Evolutionary conservation across 2,329 filamentous ascomycete genomes (phyloP).

Genomic region (Ilyonectria destructans): DNA sequence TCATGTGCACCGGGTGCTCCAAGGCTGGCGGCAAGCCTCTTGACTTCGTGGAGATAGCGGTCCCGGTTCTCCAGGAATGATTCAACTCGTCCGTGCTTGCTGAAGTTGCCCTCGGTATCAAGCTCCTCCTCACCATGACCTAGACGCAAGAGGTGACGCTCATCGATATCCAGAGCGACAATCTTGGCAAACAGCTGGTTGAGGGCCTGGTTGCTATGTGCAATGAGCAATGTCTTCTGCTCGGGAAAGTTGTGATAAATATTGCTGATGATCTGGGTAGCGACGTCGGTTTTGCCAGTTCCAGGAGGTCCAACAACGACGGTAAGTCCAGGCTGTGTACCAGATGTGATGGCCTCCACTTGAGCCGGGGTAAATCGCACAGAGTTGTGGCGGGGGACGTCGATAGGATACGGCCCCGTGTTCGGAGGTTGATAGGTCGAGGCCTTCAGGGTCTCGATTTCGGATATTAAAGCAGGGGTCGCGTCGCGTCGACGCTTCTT

Average conservation of each 20-base stretch:
- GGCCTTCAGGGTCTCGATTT: constrained; percentile 81
- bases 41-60: constrained; percentile 85
- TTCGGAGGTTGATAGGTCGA: constrained; percentile 93
- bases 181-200: constrained; percentile 99
- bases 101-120: constrained; percentile 88
- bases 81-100: constrained; percentile 95
- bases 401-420: constrained; percentile 89
- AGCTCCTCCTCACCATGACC: constrained; percentile 97
- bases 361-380: constrained; percentile 94
- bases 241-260: constrained; percentile 98
- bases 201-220: constrained; percentile 97
- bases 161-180: constrained; percentile 94
- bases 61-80: constrained; percentile 93
- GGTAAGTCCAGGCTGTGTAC: constrained; percentile 93
- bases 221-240: constrained; percentile 92
- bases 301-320: constrained; percentile 96
- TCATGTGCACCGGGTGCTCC: constrained; percentile 94
- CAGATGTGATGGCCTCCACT: constrained; percentile 92
- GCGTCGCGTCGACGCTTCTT: constrained; percentile 91
- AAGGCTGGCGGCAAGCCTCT: constrained; percentile 87
- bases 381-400: constrained; percentile 85
- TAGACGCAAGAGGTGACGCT: constrained; percentile 91
- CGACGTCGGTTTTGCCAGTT: constrained; percentile 99
- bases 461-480: constrained; percentile 75
- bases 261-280: constrained; percentile 98